Evolutionary conservation across 108 stramenopile species (phyloP).

Genomic region (Cyclotella cryptica): DNA sequence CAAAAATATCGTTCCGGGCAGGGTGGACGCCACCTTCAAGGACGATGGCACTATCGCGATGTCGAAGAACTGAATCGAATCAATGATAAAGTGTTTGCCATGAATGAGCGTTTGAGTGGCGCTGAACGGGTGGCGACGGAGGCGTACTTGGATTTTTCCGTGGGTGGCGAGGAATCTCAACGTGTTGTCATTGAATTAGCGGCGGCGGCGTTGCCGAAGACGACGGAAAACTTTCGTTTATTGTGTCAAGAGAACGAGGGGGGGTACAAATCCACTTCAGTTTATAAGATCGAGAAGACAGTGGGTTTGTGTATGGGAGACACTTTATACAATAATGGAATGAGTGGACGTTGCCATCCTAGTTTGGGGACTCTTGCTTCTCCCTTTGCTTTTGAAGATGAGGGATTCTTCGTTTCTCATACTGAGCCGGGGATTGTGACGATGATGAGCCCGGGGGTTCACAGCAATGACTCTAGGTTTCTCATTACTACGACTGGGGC

Average conservation of each 20-base stretch:
- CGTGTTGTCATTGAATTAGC: conserved; percentile 74
- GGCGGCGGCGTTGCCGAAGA: conserved; percentile 69
- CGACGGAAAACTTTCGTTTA: conserved; percentile 69
- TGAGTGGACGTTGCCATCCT: conserved; percentile 44
- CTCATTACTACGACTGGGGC: conserved; percentile 64
- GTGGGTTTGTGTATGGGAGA: conserved; percentile 80
- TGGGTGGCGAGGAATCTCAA: conserved; percentile 40
- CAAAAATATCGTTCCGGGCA: conserved; percentile 83
- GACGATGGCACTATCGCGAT: conserved; percentile 74
- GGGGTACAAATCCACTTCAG: conserved; percentile 55
- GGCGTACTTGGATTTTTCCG: conserved; percentile 50
- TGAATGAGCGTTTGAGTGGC: conserved; percentile 22
- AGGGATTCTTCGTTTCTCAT: conserved; percentile 42
- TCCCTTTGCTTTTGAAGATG: conserved; percentile 45
- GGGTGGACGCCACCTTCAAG: conserved; percentile 92
- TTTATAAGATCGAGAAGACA: conserved; percentile 78
- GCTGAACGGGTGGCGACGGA: conserved; percentile 17
- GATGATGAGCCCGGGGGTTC: conserved; percentile 78
- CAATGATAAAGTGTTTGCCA: conserved; percentile 73
- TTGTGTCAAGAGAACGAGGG: conserved; percentile 39
- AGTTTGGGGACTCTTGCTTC: conserved; percentile 20
- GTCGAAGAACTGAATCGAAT: conserved; percentile 58
- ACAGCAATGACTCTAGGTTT: conserved; percentile 84
- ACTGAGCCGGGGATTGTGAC: conserved; percentile 67
- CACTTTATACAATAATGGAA: conserved; percentile 51